Conservation (phyloP, 345 rosid genomes). For the Rubroshorea leprosula region DNA sequence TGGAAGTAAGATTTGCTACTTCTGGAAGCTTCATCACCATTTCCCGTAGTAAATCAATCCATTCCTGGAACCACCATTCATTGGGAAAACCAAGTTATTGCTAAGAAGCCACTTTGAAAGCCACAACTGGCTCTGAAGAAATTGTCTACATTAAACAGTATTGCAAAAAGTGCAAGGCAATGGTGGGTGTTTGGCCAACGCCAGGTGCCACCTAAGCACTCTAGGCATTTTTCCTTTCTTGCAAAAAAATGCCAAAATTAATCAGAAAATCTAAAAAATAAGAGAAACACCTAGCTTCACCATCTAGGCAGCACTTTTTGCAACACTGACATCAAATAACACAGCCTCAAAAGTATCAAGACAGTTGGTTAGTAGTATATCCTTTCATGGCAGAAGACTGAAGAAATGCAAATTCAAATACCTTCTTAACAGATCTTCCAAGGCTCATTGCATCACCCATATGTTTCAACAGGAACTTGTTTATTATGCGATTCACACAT, state of each 20-base stretch:
- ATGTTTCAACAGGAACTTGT: constrained; percentile 63
- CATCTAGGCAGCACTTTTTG: too few relatives aligned
- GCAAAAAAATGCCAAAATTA: too few relatives aligned
- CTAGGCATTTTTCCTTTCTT: too few relatives aligned
- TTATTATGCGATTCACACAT: constrained; percentile 38
- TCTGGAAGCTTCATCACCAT: constrained; percentile 80
- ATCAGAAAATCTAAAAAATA: too few relatives aligned
- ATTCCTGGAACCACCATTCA: constrained; percentile 50
- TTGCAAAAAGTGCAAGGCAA: too few relatives aligned
- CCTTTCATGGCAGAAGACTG: too few relatives aligned
- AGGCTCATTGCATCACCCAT: constrained; percentile 56
- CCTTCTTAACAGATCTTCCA: constrained; percentile 63
- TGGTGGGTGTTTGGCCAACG: too few relatives aligned
- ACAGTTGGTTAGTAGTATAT: background rate
- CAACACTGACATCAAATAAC: background rate
- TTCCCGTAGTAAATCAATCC: constrained; percentile 75
- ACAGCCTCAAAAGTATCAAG: background rate
- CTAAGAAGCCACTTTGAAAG: background rate
- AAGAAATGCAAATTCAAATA: constrained; percentile 14
- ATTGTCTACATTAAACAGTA: background rate
- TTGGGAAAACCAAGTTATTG: constrained; percentile 7
- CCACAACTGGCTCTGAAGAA: background rate
- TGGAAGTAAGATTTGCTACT: constrained; percentile 45
- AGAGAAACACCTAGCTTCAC: too few relatives aligned
- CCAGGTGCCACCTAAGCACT: too few relatives aligned